Base-by-base conservation (phyloP, 177 flowering plant genomes). In the Tripterygium wilfordii region DNA sequence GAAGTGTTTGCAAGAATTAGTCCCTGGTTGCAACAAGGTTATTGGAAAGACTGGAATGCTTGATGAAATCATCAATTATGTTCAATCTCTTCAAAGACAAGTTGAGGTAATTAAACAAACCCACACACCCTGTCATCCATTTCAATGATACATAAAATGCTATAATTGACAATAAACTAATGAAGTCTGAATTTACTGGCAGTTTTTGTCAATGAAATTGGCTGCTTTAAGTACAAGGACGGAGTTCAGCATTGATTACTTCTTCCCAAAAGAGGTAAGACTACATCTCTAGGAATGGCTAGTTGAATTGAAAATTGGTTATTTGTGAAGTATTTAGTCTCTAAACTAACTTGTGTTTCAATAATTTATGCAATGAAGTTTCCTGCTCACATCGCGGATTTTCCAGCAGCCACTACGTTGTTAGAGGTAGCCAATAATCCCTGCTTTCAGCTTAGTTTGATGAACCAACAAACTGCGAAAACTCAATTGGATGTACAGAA, bases 31-130 rank as follows among this genome's bases (percentile, higher is more conserved):
- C 41, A 64, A 61, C 51, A 67, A 58, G 42, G 49, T 55, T 18
- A 58, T 60, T 1, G 73, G 77, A 18, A 68, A 58, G 36, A 74
- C 73, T 14, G 77, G 70, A n/a, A 64, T 62, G 73, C 74, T 72
- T 25, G 77, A 72, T 48, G 77, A 72, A 28, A 72, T 68, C 42
- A 72, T 72, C 31, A 68, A 65, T 42, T 72, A 72, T 53, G 70
- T 72, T 41, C 73, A 72, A 48, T 72, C 70, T 25, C 61, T 72
- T 27, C 73, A 72, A 39, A 57, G 61, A 49, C 77, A 72, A 72
- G 70, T 68, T 0, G 73, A 68, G 70, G 70, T 71, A 43, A 30
- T 8, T 29, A 9, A 13, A 35, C 8, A 21, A 8, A 24, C 18
- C 35, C 7, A 1, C 22, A 10, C 16, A 23, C 8, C 31, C 13